Base-by-base conservation (phyloP, 2,329 filamentous ascomycete genomes). In the Fusarium sp. region DNA sequence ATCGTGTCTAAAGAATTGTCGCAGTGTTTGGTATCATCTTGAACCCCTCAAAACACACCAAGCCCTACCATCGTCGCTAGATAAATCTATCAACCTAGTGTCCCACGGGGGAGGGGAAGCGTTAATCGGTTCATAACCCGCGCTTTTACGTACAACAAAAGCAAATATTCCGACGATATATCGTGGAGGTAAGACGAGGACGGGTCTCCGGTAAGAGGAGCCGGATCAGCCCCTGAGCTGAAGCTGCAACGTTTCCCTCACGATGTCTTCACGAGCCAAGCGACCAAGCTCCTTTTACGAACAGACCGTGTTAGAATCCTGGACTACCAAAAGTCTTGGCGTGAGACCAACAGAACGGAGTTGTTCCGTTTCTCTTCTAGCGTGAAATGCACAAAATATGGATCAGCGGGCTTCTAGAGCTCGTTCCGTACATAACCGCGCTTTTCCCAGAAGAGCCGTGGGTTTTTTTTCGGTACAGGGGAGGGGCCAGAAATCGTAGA, bases 341-440 rank as follows among this genome's bases (percentile, higher is more conserved):
- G 36, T 33, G 25, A 29, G 61, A 22, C 62, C 62, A 65, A 65
- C 60, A 58, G 44, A 59, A 65, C 68, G 50, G 67, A 70, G 62
- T 22, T 35, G 46, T 44, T 65, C 69, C 64, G 65, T 72, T 72
- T 72, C 31, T 49, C 33, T 60, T 65, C 56, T 72, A 73, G 70
- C 70, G 70, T 31, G 42, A 39, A 53, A n/a, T 41, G 36, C 33
- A 47, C 33, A 33, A 72, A 73, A 73, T 73, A 73, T 71, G 66
- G 70, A 73, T 55, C 62, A 9, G 29, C 54, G 18, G 29, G 33
- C 69, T 72, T 72, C 69, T 60, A 65, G 69, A 72, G 45, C 60
- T 22, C 18, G 46, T 61, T 66, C 62, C 50, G 50, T 54, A 20
- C 53, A 56, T 66, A 73, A 29, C 70, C 70, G 70, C 61, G 41